Base-by-base conservation (phyloP, 495 filamentous ascomycete species). In the Recurvomyces mirabilis region DNA sequence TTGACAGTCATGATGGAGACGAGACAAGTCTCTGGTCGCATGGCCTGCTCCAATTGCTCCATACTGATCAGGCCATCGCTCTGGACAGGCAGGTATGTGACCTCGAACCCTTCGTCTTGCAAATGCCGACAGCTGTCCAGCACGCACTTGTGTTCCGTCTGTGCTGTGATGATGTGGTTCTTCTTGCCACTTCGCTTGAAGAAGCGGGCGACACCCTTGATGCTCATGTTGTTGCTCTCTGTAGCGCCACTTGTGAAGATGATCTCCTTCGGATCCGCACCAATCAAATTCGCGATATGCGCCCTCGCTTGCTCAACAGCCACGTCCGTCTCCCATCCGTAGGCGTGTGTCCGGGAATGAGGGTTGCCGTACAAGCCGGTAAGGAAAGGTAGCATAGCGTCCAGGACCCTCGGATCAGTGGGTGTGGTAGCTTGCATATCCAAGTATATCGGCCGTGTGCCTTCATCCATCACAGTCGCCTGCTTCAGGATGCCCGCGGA, bases 381-480 rank as follows among this genome's bases (percentile, higher is more conserved):
- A 56, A 82, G 83, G 66, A 78, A 98, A 1, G 91, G 91, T 17
- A 98, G 73, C 91, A 98, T 98, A 35, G 87, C 84, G 57, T 98
- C 91, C 10, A 98, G 71, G 28, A 96, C 91, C 40, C 91, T 75
- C 30, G 91, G 91, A 54, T 98, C 91, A 6, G 85, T 74, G 9
- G 91, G 91, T n/a, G 93, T 96, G 3, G 91, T 98, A 13, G 91
- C 89, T 67, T 99, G 91, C 84, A 93, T 93, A 59, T 98, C 91
- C 29, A 98, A 80, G 56, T 96, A 98, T 54, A 98, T 95, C 13
- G 91, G 91, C 25, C 91, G 75, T 40, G 84, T 78, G 50, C 93
- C 91, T 66, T 94, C 78, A 57, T 94, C 91, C 82, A 96, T 83
- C 43, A 94, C 69, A 21, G 84, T 85, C 2, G 87, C 93, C 58